Evolutionary conservation across 768 basidiomycete species (phyloP).

Genomic region (Candolleomyces efflorescens): DNA sequence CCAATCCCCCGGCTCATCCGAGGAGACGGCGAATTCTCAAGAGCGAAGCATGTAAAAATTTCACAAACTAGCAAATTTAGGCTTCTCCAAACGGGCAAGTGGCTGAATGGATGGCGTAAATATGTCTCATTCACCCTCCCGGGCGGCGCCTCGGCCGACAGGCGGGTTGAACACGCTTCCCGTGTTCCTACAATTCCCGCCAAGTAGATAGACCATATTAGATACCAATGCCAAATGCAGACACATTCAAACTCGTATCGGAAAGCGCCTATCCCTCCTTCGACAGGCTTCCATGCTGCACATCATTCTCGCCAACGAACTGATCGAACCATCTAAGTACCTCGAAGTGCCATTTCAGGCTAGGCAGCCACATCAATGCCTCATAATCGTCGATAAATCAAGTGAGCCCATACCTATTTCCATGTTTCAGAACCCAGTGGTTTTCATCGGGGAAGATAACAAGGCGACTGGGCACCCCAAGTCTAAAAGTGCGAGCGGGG

Average conservation of each 20-base stretch:
- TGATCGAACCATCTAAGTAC: slow-evolving; percentile 87
- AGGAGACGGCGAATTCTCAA: too few species aligned
- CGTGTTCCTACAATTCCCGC: too few species aligned
- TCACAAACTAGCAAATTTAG: too few species aligned
- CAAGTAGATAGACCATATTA: neutral
- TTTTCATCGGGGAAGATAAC: slow-evolving; percentile 90
- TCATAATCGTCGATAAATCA: neutral
- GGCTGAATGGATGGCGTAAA: too few species aligned
- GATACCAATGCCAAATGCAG: neutral
- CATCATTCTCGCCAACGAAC: slow-evolving; percentile 44
- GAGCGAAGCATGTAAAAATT: too few species aligned
- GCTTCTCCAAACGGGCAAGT: too few species aligned
- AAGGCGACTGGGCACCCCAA: slow-evolving; percentile 66
- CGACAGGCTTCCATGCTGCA: neutral
- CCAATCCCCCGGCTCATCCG: too few species aligned
- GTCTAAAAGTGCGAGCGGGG: slow-evolving; percentile 42
- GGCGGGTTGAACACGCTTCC: too few species aligned
- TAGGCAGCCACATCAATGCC: slow-evolving; percentile 22
- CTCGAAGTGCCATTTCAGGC: slow-evolving; percentile 94
- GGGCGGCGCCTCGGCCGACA: too few species aligned
- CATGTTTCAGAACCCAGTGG: slow-evolving; percentile 85
- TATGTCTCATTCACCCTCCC: too few species aligned
- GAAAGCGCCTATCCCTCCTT: neutral
- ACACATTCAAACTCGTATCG: too few species aligned
- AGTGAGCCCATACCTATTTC: slow-evolving; percentile 52